Evolutionary conservation across 495 filamentous ascomycete species (phyloP), one percentile per base, ranked within the genome.

Genomic region (Penicillium pulvis): DNA sequence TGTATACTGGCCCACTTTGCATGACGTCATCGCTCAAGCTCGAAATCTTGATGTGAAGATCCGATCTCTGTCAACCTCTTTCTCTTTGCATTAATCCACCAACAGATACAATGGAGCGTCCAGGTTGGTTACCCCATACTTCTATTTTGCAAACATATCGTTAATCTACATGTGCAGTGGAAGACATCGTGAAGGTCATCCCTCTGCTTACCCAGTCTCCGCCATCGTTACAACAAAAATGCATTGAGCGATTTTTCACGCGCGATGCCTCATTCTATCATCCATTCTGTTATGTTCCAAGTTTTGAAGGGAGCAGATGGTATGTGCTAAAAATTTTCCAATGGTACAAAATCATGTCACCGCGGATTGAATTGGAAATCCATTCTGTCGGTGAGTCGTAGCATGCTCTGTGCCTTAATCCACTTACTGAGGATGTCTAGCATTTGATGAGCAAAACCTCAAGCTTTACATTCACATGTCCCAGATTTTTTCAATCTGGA

Each of bases 291-390:
- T 85, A 85, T 20, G 86, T 91, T 2, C 83, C 84, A 36, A 82
- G 80, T 58, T 77, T 81, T 54, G 59, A 77, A 11, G 81, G 79
- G 30, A 73, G 89, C 12, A 79, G 90, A 43, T 79, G 76, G 66
- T 66, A 87, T 19, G 78, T 95, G 28, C 75, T 77, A 56, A 81
- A 81, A 56, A 87, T 96, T 39, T 93, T 87, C 62, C 88, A 87
- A 58, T 96, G 91, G 89, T 94, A 95, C 71, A 91, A 91, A 67
- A 86, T 93, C 61, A 77, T 95, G 67, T 88, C 83, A 36, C 92
- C 92, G 2, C 74, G 77, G n/a, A 90, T 93, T 47, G 75, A 85
- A 23, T 62, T 92, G n/a, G 67, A 82, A 1, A 75, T 96, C 10
- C 78, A 90, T 57, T 90, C 87, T 14, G 72, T 87, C 23, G 86